Conservation (phyloP, 768 basidiomycete species). For the Lyophyllum shimeji region DNA sequence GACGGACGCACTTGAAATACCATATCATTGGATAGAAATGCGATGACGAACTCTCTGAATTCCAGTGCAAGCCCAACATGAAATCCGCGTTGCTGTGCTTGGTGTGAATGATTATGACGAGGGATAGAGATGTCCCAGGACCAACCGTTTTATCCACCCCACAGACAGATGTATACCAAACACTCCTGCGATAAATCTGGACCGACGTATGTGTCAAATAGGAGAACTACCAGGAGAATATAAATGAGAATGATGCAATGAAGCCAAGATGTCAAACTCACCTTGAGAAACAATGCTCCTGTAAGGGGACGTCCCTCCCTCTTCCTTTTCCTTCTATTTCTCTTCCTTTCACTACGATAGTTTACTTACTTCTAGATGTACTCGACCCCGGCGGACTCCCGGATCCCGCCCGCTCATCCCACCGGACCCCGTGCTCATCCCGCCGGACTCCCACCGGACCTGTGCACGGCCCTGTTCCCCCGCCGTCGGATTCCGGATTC, state of each 20-base stretch:
- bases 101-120: not conserved
- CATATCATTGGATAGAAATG: slow-evolving; percentile 16
- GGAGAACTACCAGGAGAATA: not conserved
- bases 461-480: too few relatives aligned
- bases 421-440: too few relatives aligned
- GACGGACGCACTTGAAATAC: slow-evolving; percentile 18
- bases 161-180: not conserved
- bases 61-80: slow-evolving; percentile 19
- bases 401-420: too few relatives aligned
- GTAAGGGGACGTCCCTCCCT: too few relatives aligned
- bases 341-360: too few relatives aligned
- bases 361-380: too few relatives aligned
- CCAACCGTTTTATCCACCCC: not conserved
- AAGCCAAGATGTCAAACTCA: not conserved
- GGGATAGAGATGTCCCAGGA: not conserved
- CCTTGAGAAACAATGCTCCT: too few relatives aligned
- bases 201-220: not conserved
- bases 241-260: not conserved
- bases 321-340: too few relatives aligned
- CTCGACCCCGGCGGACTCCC: too few relatives aligned
- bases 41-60: slow-evolving; percentile 16
- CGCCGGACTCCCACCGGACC: too few relatives aligned
- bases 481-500: too few relatives aligned
- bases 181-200: not conserved
- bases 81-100: not conserved